Conservation (phyloP, 805 yeast species). For the Cyberlindnera meyerae region DNA sequence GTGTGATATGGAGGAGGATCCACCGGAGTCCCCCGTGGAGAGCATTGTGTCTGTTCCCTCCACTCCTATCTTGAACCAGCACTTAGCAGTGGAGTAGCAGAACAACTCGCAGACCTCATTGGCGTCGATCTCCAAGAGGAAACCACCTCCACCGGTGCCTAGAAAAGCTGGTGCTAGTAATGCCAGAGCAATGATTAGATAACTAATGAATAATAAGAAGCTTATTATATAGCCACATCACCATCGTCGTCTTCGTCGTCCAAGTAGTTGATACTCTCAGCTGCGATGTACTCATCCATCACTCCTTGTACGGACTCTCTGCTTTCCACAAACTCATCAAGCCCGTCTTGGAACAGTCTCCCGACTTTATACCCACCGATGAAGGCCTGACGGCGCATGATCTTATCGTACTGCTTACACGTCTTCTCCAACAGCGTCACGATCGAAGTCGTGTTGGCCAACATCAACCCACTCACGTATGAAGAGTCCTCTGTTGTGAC, state of each 20-base stretch:
- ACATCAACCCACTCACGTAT: constrained; percentile 71
- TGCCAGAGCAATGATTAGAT: too few relatives aligned
- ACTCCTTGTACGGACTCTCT: constrained; percentile 70
- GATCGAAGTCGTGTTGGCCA: constrained; percentile 78
- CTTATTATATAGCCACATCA: neutral
- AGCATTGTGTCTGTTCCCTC: neutral
- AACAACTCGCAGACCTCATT: constrained; percentile 33
- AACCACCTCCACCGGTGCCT: constrained; percentile 33
- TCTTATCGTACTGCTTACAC: constrained; percentile 70
- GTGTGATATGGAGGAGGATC: neutral
- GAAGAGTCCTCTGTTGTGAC: constrained; percentile 30
- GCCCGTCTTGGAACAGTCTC: constrained; percentile 33
- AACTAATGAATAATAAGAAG: too few relatives aligned
- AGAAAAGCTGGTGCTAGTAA: too few relatives aligned
- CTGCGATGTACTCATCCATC: constrained; percentile 73
- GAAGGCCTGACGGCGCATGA: constrained; percentile 79
- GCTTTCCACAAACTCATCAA: constrained; percentile 70
- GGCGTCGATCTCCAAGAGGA: constrained; percentile 28
- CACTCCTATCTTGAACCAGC: constrained; percentile 1
- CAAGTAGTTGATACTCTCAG: constrained; percentile 48
- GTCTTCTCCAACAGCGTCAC: constrained; percentile 61
- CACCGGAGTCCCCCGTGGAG: neutral
- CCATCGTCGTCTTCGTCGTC: constrained; percentile 34
- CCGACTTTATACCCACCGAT: constrained; percentile 64
- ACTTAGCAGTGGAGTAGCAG: constrained; percentile 3